Evolutionary conservation across 441 rosid genomes (phyloP).

Genomic region (Metrosideros polymorpha): DNA sequence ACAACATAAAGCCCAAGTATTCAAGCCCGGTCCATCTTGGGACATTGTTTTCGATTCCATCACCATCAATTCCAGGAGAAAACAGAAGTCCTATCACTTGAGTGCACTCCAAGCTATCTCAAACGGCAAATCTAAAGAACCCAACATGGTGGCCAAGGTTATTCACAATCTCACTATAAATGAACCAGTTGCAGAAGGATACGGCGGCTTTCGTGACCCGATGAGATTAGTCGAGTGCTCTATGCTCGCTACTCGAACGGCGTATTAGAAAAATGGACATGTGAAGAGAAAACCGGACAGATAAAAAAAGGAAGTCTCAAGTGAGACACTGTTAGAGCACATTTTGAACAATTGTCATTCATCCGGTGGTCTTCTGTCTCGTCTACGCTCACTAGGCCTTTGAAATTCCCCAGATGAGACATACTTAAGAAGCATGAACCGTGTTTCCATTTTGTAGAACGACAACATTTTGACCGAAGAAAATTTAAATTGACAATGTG

Average conservation of each 20-base stretch:
- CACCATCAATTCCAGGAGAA: not conserved
- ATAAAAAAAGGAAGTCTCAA: not conserved
- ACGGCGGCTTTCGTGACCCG: not conserved
- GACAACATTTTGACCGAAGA: not conserved
- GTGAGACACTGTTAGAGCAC: not conserved
- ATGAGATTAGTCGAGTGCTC: not conserved
- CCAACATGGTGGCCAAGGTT: not conserved
- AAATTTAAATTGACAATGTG: not conserved
- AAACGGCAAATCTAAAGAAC: not conserved
- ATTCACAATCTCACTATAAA: not conserved
- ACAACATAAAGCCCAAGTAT: not conserved
- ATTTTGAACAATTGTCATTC: not conserved
- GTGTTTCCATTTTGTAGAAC: not conserved
- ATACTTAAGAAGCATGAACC: not conserved
- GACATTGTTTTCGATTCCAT: not conserved
- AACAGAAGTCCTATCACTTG: not conserved
- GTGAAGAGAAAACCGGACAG: not conserved
- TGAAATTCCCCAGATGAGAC: not conserved
- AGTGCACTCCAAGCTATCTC: not conserved
- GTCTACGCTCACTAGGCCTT: not conserved
- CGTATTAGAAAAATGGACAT: not conserved
- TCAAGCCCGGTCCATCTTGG: not conserved
- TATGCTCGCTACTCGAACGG: not conserved
- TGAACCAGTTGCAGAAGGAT: not conserved
- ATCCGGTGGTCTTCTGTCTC: not conserved